phyloP scores from a whole-genome alignment of 768 basidiomycete genomes.

The Psilocybe azurescens region DNA sequence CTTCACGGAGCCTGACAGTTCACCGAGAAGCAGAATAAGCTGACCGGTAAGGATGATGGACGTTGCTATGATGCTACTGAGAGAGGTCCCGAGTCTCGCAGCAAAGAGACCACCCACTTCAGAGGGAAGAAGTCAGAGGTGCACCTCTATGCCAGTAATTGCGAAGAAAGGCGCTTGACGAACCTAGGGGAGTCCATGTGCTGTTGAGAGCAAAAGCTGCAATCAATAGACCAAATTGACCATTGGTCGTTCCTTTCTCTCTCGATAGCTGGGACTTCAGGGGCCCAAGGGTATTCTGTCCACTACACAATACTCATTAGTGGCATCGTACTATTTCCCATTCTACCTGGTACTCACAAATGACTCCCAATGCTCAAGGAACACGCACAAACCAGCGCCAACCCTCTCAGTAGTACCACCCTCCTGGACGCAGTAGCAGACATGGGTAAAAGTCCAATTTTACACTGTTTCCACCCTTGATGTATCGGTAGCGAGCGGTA shows the following conservation, averaged over 20 bases:
- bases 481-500: not conserved
- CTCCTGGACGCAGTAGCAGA: not conserved
- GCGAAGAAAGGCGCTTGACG: not conserved
- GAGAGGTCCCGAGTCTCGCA: slow-evolving; percentile 14
- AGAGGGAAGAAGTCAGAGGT: not conserved
- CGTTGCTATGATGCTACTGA: slow-evolving; percentile 18
- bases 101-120: slow-evolving; percentile 18
- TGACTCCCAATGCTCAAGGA: slow-evolving; percentile 19
- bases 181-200: slow-evolving; percentile 19
- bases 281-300: slow-evolving; percentile 14
- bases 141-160: not conserved
- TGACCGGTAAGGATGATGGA: slow-evolving; percentile 17
- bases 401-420: slow-evolving; percentile 7
- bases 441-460: not conserved
- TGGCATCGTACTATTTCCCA: not conserved
- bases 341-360: slow-evolving; percentile 7
- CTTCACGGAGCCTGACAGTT: slow-evolving; percentile 16
- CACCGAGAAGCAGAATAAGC: slow-evolving; percentile 13
- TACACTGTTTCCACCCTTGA: not conserved
- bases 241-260: slow-evolving; percentile 18
- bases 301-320: not conserved
- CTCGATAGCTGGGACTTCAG: slow-evolving; percentile 12
- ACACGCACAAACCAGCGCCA: slow-evolving; percentile 16
- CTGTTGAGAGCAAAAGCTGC: slow-evolving; percentile 19
- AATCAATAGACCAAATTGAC: slow-evolving; percentile 15